phyloP scores from a whole-genome alignment of 2,329 filamentous ascomycete species.

The Myriosclerotinia duriaeana region DNA sequence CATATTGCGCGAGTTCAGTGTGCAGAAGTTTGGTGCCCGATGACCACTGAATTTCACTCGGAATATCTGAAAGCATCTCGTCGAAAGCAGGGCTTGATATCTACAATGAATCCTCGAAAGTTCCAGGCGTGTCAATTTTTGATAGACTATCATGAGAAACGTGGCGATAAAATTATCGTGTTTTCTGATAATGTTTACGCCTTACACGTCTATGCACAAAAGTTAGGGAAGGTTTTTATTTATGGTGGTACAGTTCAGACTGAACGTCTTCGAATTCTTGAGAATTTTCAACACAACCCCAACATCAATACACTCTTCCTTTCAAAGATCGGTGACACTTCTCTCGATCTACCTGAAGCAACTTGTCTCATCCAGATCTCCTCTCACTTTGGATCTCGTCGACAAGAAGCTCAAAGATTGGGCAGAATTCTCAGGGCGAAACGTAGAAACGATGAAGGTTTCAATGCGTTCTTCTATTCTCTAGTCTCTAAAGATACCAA shows the following conservation, averaged over 20 bases:
- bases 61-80: slow-evolving; percentile 78
- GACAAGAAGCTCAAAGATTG: slow-evolving; percentile 91
- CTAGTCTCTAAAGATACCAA: slow-evolving; percentile 95
- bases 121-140: slow-evolving; percentile 96
- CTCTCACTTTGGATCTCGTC: slow-evolving; percentile 92
- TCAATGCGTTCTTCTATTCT: slow-evolving; percentile 99
- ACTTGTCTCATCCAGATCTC: slow-evolving; percentile 97
- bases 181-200: slow-evolving; percentile 98
- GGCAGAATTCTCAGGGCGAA: slow-evolving; percentile 94
- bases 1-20: slow-evolving; percentile 97
- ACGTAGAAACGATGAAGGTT: slow-evolving; percentile 93
- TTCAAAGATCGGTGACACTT: slow-evolving; percentile 97
- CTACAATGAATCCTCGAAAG: slow-evolving; percentile 97
- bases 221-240: slow-evolving; percentile 84
- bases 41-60: slow-evolving; percentile 97
- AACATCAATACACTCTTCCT: slow-evolving; percentile 90
- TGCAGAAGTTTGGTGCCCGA: slow-evolving; percentile 98
- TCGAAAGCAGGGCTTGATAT: slow-evolving; percentile 68
- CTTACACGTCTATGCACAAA: slow-evolving; percentile 78
- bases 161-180: slow-evolving; percentile 96
- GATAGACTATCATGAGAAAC: slow-evolving; percentile 94
- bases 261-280: slow-evolving; percentile 87
- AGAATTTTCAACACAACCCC: slow-evolving; percentile 94
- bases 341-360: slow-evolving; percentile 93
- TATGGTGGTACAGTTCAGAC: slow-evolving; percentile 75